Base-by-base conservation (phyloP, 257 asterid genomes). In the Rubia yunnanensis region DNA sequence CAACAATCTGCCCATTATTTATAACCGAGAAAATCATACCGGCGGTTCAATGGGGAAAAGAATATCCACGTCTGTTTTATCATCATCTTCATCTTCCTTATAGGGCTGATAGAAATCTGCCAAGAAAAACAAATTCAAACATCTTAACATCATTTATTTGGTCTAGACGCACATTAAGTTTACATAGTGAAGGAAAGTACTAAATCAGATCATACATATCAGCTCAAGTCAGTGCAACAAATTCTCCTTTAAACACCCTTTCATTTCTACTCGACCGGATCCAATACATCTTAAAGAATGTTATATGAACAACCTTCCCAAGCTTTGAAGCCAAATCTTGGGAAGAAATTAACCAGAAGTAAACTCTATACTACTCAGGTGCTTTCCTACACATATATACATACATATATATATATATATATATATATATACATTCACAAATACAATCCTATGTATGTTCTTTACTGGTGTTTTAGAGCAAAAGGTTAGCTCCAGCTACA, bases 31-130 rank as follows among this genome's bases (percentile, higher is more conserved):
- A 63, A 63, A 67, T 41, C 86, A 72, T 88, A 88, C 96, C 49
- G 95, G 95, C 72, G 95, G 91, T 53, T 88, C 98, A 41, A 78
- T 77, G 9, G 96, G 96, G 71, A 60, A 91, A 52, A 91, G 62
- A 54, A 91, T 68, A 7, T 73, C 65, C 55, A 91, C 91, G 50
- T 77, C 81, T 53, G 96, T 91, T 79, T 85, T 88, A 73, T 84
- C 84, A 60, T 88, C 94, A 1, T 79, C 58, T 73, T 88, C 94
- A 73, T 91, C 95, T 82, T 91, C 89, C 75, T 83, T 74, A 7
- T 88, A 70, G 59, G 98, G 96, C 66, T 91, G 78, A 74, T 88
- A 91, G 80, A 91, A 83, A 72, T 88, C 96, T 91, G 91, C 78
- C 74, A 65, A 79, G 66, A 35, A 65, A 27, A 55, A 44, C n/a